Evolutionary conservation across 164 flowering plant genomes (phyloP), one percentile per base, ranked within the genome.

Genomic region (Cinnamomum micranthum): DNA sequence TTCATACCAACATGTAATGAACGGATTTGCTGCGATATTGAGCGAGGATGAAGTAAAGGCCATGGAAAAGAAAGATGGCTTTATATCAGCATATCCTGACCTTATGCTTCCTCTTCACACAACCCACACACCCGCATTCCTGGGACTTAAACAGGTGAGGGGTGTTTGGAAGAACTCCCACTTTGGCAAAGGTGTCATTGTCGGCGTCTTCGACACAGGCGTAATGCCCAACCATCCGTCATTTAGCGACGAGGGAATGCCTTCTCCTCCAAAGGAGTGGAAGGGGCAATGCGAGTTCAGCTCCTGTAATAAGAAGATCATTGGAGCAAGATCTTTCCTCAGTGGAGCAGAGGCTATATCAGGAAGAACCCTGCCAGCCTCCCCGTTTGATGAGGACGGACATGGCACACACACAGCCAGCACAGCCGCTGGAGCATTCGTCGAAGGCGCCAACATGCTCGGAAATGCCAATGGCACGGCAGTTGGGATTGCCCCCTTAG

Each of bases 241-340:
- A 0, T 85, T 88, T 47, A 74, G 78, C 41, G 88, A 74, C 47
- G 74, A 76, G 28, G 88, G 86, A 14, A 79, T 86, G 82, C 84
- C 88, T 23, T 80, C 87, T 10, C 87, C 87, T 0, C 89, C 88
- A 0, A 77, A 79, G 0, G 86, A 78, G 71, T 86, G 91, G 91
- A 84, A 79, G 71, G 86, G 86, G 63, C 33, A 27, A 3, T 88
- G 91, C 68, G 83, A 84, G 0, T 81, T 85, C 71, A 35, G 47
- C 47, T 25, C 25, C 3, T 88, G 88, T 25, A 87, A 86, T 78
- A 84, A 85, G 65, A 87, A 87, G 74, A 63, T 89, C 6, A 85
- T 89, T 52, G 89, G 92, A 13, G 88, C 88, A 25, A 80, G 33
- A 47, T 47, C 68, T 14, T 81, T 87, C 62, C 58, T 28, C 33